Conservation (phyloP, 768 basidiomycete genomes). For the Russula emetica region DNA sequence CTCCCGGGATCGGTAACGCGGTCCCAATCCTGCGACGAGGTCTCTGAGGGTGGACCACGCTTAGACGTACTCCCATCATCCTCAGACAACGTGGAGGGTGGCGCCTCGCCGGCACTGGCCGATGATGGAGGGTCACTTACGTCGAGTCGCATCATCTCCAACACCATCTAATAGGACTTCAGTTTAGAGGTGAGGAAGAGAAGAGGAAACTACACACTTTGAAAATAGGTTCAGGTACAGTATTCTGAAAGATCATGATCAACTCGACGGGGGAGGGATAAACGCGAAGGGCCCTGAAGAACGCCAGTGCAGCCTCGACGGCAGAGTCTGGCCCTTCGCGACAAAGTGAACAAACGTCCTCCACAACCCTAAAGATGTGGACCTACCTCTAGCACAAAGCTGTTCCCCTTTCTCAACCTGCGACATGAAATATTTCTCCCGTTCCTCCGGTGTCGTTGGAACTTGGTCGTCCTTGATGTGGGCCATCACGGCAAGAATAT, state of each 20-base stretch:
- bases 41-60: constrained; percentile 73
- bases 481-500: constrained; percentile 60
- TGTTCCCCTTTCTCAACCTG: constrained; percentile 87
- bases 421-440: constrained; percentile 87
- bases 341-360: neutral
- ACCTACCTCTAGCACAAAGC: constrained; percentile 67
- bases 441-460: constrained; percentile 66
- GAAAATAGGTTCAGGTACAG: constrained; percentile 75
- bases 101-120: constrained; percentile 35
- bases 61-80: constrained; percentile 51
- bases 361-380: neutral
- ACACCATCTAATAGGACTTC: constrained; percentile 48
- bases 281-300: constrained; percentile 90
- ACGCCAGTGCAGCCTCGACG: constrained; percentile 78
- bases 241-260: constrained; percentile 91
- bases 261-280: constrained; percentile 95
- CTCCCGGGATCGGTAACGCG: constrained; percentile 72
- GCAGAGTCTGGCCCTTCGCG: constrained; percentile 67
- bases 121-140: constrained; percentile 64
- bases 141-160: constrained; percentile 84
- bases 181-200: constrained; percentile 1
- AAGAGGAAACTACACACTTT: constrained; percentile 45
- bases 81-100: constrained; percentile 41
- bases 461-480: constrained; percentile 64
- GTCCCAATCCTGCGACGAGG: constrained; percentile 91